Conservation (phyloP, 202 grass and related monocot species). For the Bolboschoenoplectus hybrid region DNA sequence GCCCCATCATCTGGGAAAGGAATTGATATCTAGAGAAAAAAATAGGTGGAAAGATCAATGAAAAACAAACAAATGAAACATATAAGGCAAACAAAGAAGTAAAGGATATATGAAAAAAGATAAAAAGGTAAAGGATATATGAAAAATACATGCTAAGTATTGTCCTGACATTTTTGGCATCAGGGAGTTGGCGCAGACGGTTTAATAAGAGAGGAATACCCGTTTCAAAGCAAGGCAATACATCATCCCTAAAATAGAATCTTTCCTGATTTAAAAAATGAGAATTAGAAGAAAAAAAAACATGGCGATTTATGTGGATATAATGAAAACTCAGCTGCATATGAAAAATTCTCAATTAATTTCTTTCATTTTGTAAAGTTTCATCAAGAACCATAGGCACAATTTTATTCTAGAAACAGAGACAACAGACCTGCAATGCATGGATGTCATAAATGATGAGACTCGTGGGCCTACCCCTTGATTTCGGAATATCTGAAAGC, state of each 20-base stretch:
- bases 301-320: neutral
- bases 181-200: slow-evolving; percentile 71
- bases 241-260: slow-evolving; percentile 80
- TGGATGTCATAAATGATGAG: slow-evolving; percentile 96
- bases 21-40: slow-evolving; percentile 62
- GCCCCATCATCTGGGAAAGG: slow-evolving; percentile 97
- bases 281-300: neutral
- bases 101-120: neutral
- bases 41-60: neutral
- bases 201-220: slow-evolving; percentile 83
- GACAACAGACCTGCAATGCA: slow-evolving; percentile 59
- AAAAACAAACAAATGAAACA: neutral
- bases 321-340: neutral
- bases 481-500: slow-evolving; percentile 80
- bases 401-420: neutral
- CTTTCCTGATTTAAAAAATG: slow-evolving; percentile 41
- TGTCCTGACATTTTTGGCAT: slow-evolving; percentile 63
- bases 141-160: neutral
- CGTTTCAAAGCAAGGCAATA: slow-evolving; percentile 85
- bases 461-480: slow-evolving; percentile 75
- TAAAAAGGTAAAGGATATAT: slow-evolving; percentile 20
- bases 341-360: neutral
- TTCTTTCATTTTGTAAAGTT: neutral
- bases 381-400: neutral
- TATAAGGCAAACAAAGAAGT: neutral